Conservation (phyloP, 164 flowering plant species). For the Magnolia officinalis region DNA sequence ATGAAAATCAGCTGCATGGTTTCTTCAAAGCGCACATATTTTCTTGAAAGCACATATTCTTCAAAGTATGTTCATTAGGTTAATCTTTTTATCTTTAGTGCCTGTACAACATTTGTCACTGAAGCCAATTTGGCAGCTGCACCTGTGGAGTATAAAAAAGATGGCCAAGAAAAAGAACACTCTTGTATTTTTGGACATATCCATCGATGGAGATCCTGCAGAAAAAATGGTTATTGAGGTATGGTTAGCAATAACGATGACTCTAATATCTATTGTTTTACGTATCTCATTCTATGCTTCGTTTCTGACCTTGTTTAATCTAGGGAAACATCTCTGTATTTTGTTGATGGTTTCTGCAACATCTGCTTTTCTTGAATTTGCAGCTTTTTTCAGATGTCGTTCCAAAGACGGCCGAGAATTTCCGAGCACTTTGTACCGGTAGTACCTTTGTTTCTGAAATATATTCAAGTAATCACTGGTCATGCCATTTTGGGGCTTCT, state of each 20-base stretch:
- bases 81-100: too few species aligned
- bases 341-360: not conserved
- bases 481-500: not conserved
- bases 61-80: too few species aligned
- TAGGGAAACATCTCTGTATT: not conserved
- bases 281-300: not conserved
- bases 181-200: constrained; percentile 70
- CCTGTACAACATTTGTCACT: too few species aligned
- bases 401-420: constrained; percentile 85
- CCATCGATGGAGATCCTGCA: constrained; percentile 78
- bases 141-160: not conserved
- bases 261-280: not conserved
- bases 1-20: too few species aligned
- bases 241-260: not conserved
- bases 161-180: constrained; percentile 66
- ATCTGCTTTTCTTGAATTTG: constrained; percentile 1
- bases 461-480: not conserved
- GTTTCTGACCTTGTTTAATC: not conserved
- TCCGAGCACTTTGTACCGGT: constrained; percentile 97
- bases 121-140: not conserved
- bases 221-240: constrained; percentile 90
- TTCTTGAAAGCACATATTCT: too few species aligned
- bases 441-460: constrained; percentile 3
- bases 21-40: too few species aligned
- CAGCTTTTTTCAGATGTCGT: constrained; percentile 81